Percentiles rank a stretch among this genome's conserved stretches.
Evolutionary conservation across 306 rosid genomes (phyloP).

Genomic region (Casuarina glauca): DNA sequence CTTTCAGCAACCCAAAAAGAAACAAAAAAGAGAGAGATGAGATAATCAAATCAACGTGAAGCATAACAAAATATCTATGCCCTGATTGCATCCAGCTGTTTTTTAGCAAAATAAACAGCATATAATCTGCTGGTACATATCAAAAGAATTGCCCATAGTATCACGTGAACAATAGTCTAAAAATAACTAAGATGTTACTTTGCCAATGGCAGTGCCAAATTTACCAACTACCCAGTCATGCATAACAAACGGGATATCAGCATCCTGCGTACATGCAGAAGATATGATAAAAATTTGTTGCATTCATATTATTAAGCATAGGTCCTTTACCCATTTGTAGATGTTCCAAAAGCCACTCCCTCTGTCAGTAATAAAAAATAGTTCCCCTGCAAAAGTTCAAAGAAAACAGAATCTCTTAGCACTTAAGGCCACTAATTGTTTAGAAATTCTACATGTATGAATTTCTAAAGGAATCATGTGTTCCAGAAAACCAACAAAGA

Average conservation of each 20-base stretch:
- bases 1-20: conserved; percentile 41
- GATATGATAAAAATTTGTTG: not conserved
- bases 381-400: conserved; percentile 70
- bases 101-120: not conserved
- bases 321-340: conserved; percentile 79
- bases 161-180: not conserved
- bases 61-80: not conserved
- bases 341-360: conserved; percentile 88
- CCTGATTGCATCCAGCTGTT: not conserved
- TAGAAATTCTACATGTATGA: not conserved
- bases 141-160: too few species aligned
- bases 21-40: too few species aligned
- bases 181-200: not conserved
- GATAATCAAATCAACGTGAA: not conserved
- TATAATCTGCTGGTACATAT: not conserved
- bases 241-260: not conserved
- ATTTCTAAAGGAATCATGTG: conserved; percentile 4
- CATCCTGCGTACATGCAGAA: not conserved
- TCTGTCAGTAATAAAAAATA: conserved; percentile 82
- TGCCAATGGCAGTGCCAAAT: not conserved
- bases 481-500: not conserved
- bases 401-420: conserved; percentile 9
- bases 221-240: not conserved
- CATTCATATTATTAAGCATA: not conserved
- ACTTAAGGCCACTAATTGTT: conserved; percentile 8